A percentile compares a stretch with the other conserved stretches of the same genome.
Conservation (phyloP, 2,329 filamentous ascomycete species). For the Lasiodiplodia sp. region DNA sequence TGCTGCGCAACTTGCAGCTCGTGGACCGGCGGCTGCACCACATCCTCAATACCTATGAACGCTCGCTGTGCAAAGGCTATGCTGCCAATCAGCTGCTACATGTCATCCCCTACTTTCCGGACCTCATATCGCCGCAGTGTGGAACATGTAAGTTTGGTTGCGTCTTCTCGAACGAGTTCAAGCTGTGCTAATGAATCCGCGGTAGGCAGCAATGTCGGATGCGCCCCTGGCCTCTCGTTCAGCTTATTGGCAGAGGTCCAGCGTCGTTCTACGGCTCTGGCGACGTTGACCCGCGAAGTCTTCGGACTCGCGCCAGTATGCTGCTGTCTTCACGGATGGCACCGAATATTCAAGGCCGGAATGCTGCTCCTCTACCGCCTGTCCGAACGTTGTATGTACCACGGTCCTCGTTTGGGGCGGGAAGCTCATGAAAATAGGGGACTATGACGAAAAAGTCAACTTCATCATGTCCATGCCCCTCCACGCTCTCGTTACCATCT, state of each 20-base stretch:
- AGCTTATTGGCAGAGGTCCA: constrained; percentile 10
- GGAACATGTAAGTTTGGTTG: constrained; percentile 1
- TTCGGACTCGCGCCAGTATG: background rate
- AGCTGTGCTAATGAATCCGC: background rate
- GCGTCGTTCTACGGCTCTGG: background rate
- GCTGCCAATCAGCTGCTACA: constrained; percentile 11
- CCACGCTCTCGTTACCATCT: constrained; percentile 7
- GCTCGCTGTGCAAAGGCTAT: constrained; percentile 15
- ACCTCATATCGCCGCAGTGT: background rate
- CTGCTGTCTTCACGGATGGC: constrained; percentile 16
- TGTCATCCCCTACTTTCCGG: constrained; percentile 21
- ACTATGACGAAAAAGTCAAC: constrained; percentile 15
- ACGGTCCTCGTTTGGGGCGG: background rate
- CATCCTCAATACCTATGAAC: constrained; percentile 24
- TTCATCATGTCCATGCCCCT: constrained; percentile 22
- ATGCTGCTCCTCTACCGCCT: constrained; percentile 23
- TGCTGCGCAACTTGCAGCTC: constrained; percentile 16
- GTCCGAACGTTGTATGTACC: constrained; percentile 2
- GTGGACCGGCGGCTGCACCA: constrained; percentile 16
- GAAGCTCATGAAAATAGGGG: constrained; percentile 1
- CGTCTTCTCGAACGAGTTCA: background rate
- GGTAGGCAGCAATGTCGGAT: background rate
- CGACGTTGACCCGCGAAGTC: background rate
- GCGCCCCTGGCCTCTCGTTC: constrained; percentile 13
- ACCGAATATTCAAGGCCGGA: constrained; percentile 10